phyloP scores from a whole-genome alignment of 164 flowering plant genomes.

The Piper longum region DNA sequence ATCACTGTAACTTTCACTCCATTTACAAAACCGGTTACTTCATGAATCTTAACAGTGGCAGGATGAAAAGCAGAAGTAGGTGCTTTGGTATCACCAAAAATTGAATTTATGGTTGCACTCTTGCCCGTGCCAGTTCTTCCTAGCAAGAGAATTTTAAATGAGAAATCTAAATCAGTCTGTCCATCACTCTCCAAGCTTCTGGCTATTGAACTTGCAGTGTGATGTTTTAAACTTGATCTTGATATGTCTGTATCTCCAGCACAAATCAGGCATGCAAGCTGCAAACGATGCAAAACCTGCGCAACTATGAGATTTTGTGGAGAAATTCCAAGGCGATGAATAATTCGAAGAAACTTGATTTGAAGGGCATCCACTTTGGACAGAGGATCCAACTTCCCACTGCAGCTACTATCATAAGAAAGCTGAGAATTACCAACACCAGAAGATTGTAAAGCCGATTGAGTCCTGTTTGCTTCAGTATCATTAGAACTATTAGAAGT shows the following conservation, averaged over 20 bases:
- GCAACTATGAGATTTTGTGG: constrained; percentile 48
- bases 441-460: constrained; percentile 11
- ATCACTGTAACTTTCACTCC: constrained; percentile 60
- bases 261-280: constrained; percentile 59
- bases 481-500: constrained; percentile 12
- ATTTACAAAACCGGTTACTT: constrained; percentile 50
- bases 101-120: constrained; percentile 93
- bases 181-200: constrained; percentile 52
- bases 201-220: constrained; percentile 42
- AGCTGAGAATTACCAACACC: constrained; percentile 21
- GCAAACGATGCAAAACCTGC: constrained; percentile 73
- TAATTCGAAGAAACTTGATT: constrained; percentile 58
- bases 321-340: constrained; percentile 49
- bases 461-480: constrained; percentile 18
- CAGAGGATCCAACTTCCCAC: constrained; percentile 33
- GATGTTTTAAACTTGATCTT: constrained; percentile 29
- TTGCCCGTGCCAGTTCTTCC: constrained; percentile 97
- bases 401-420: constrained; percentile 9
- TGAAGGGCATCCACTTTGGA: constrained; percentile 61
- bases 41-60: constrained; percentile 51
- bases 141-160: constrained; percentile 60
- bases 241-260: constrained; percentile 59
- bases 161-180: constrained; percentile 45
- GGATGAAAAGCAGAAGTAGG: constrained; percentile 74
- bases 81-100: constrained; percentile 51